Evolutionary conservation across 2,329 filamentous ascomycete genomes (phyloP), one percentile per base, ranked within the genome.

Genomic region (Penicillium sp.): DNA sequence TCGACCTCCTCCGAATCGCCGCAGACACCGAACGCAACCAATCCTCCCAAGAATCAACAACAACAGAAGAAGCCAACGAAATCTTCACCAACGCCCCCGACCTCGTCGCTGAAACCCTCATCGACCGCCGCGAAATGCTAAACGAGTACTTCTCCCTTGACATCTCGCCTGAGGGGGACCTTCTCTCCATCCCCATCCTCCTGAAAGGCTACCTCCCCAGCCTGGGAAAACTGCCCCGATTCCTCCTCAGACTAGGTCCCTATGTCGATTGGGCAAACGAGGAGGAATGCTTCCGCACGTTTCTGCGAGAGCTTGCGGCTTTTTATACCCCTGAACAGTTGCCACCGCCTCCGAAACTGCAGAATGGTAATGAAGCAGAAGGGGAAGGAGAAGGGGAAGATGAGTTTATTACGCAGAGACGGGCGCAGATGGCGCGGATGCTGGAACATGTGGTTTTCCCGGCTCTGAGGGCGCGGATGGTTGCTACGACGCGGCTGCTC

Each of bases 261-360:
- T 83, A 87, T 57, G 87, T 98, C 40, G 77, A 89, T 60, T 98
- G 94, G 93, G 77, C 72, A 0, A 80, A 85, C 7, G 93, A 98
- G 69, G 86, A 88, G 62, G 75, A 75, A 17, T 98, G 93, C 62
- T 97, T 98, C 58, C 80, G 85, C 8, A 82, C 82, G 0, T 90
- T 98, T 53, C 66, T 97, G n/a, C 77, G 78, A 21, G 91, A 98
- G 69, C 73, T 98, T 10, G 91, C 93, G 0, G 81, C 81, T 0
- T 96, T 95, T 63, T 96, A 97, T 65, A 87, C 88, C 0, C 93
- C 93, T 0, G 93, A 97, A 66, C 79, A 85, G 62, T 67, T 97
- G 21, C 88, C 90, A n/a, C n/a, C n/a, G n/a, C n/a, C n/a, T n/a
- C n/a, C n/a, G n/a, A n/a, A n/a, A n/a, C n/a, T n/a, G n/a, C n/a